These are phyloP conservation scores for Podila minutissima DNA, from an alignment of 192 early-diverging fungal genomes.

Conservation along the genomic window DNA sequence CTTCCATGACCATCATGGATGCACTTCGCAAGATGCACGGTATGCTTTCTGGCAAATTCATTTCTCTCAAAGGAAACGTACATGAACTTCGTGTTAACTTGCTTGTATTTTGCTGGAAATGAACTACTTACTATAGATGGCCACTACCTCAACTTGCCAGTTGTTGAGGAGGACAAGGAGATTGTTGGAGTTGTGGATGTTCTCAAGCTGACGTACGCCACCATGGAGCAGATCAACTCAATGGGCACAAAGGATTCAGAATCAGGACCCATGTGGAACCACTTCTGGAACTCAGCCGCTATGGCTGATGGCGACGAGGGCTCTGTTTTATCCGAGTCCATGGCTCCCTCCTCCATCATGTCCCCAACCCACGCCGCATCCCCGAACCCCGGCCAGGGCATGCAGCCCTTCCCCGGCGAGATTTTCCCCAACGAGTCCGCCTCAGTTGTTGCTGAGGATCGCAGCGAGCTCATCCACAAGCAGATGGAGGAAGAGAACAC, in stretches of 20 bases:
- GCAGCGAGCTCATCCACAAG: slow-evolving; percentile 48
- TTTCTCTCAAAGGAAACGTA: neutral
- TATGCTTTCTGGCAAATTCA: slow-evolving; percentile 28
- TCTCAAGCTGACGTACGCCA: slow-evolving; percentile 83
- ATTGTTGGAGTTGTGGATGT: slow-evolving; percentile 87
- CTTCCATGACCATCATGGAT: slow-evolving; percentile 80
- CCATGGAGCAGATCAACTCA: slow-evolving; percentile 82
- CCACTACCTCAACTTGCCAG: slow-evolving; percentile 86
- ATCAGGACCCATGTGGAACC: slow-evolving; percentile 78
- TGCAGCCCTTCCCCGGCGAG: slow-evolving; percentile 60
- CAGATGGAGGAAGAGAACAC: slow-evolving; percentile 52
- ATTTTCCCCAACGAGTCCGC: slow-evolving; percentile 68
- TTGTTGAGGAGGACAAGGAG: slow-evolving; percentile 73
- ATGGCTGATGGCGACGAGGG: slow-evolving; percentile 72
- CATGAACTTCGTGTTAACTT: neutral
- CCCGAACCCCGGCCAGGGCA: slow-evolving; percentile 48
- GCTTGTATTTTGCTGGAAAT: too few species aligned
- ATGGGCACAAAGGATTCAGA: slow-evolving; percentile 64
- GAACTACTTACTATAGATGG: slow-evolving; percentile 60
- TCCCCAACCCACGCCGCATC: slow-evolving; percentile 56
- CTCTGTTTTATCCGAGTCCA: slow-evolving; percentile 70
- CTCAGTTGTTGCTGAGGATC: slow-evolving; percentile 61
- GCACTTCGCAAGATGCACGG: slow-evolving; percentile 88
- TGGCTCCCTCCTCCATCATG: slow-evolving; percentile 53
- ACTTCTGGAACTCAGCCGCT: slow-evolving; percentile 79